These are phyloP conservation scores for Infundibulicybe gibba DNA, from an alignment of 768 basidiomycete species.

Conservation along the genomic window DNA sequence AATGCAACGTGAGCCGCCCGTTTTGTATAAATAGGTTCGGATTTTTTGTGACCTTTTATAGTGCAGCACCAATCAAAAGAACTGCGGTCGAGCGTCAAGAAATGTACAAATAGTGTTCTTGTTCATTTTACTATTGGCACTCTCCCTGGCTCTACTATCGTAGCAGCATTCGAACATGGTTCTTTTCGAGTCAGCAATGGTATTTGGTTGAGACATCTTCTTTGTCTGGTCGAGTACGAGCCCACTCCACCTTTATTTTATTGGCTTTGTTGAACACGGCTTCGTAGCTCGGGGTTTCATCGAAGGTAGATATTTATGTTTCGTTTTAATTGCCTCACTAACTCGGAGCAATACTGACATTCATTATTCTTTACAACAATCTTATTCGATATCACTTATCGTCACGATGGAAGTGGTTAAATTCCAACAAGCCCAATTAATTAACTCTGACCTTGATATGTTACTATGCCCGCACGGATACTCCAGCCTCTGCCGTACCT, in stretches of 20 bases:
- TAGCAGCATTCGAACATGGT: slow-evolving; percentile 88
- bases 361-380: slow-evolving; percentile 99
- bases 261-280: slow-evolving; percentile 2
- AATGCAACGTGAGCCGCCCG: slow-evolving; percentile 82
- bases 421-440: slow-evolving; percentile 94
- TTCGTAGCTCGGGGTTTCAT: slow-evolving; percentile 68
- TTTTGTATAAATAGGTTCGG: background rate
- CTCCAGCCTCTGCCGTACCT: slow-evolving; percentile 98
- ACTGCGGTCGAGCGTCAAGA: slow-evolving; percentile 93
- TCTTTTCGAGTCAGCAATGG: slow-evolving; percentile 86
- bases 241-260: slow-evolving; percentile 3
- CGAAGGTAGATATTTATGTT: slow-evolving; percentile 50
- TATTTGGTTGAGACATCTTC: slow-evolving; percentile 71
- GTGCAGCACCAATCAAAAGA: slow-evolving; percentile 94
- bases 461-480: slow-evolving; percentile 94
- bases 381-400: slow-evolving; percentile 96
- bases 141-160: slow-evolving; percentile 93
- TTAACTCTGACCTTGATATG: slow-evolving; percentile 99
- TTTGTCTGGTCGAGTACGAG: slow-evolving; percentile 57
- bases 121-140: slow-evolving; percentile 80
- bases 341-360: slow-evolving; percentile 73
- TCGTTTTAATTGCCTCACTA: slow-evolving; percentile 3
- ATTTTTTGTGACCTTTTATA: slow-evolving; percentile 21
- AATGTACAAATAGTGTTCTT: slow-evolving; percentile 96
- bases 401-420: slow-evolving; percentile 99